These are phyloP conservation scores for Aspergillus glaucus DNA, from an alignment of 2,329 filamentous ascomycete genomes.

Conservation along the genomic window DNA sequence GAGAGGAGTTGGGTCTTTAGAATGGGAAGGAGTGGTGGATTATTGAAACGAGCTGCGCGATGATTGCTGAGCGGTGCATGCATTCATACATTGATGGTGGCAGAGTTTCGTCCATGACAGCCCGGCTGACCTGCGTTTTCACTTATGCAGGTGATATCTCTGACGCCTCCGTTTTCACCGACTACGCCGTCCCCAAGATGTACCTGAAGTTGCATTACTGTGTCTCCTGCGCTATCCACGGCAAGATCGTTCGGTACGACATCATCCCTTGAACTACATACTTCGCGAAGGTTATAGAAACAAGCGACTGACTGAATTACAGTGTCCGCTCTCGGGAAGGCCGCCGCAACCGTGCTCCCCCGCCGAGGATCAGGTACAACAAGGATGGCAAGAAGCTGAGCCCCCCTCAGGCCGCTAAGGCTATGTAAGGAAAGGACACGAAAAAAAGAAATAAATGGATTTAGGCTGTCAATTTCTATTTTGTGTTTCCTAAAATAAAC, in stretches of 20 bases:
- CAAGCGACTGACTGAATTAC: constrained; percentile 16
- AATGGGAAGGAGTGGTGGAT: background rate
- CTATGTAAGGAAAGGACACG: constrained; percentile 32
- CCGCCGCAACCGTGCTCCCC: constrained; percentile 97
- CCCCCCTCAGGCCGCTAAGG: constrained; percentile 72
- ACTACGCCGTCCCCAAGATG: constrained; percentile 99
- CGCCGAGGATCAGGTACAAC: constrained; percentile 98
- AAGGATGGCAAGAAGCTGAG: constrained; percentile 99
- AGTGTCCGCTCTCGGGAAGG: constrained; percentile 97
- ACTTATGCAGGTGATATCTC: constrained; percentile 86
- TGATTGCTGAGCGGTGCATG: constrained; percentile 3
- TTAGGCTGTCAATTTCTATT: constrained; percentile 33
- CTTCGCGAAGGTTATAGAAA: background rate
- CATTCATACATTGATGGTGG: background rate
- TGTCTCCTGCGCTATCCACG: constrained; percentile 99
- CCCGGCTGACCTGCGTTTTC: constrained; percentile 10
- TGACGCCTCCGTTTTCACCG: constrained; percentile 96
- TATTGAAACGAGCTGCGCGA: background rate
- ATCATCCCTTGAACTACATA: background rate
- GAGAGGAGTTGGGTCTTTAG: background rate
- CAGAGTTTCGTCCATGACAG: constrained; percentile 1
- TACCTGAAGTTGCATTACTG: constrained; percentile 99
- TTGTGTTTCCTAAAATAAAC: constrained; percentile 20
- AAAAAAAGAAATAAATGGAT: constrained; percentile 28
- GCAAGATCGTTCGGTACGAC: constrained; percentile 99